Evolutionary conservation across 352 stramenopile genomes (phyloP), one percentile per base, ranked within the genome.

Genomic region (Phytopythium kandeliae): DNA sequence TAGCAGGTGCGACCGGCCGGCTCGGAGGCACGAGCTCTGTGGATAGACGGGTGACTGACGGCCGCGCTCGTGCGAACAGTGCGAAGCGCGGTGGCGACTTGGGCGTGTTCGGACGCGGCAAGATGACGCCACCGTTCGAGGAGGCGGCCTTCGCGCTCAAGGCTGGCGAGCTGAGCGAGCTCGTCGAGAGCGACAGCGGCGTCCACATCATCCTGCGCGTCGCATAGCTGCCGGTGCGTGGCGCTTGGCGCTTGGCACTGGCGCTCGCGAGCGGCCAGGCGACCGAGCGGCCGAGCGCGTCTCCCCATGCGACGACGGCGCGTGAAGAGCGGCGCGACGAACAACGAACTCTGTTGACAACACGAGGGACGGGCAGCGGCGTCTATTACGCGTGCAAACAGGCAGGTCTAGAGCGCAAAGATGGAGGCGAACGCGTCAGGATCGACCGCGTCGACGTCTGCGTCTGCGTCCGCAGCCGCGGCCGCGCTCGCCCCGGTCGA

Each of bases 171-270:
- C 83, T 99, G 54, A 98, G 85, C 51, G 86, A 84, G 6, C 92
- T 98, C 57, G 89, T 99, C 25, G 92, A 96, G 54, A 98, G 86
- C 43, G 96, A 98, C 60, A 97, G 85, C 55, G 97, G 96, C 44
- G 84, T 98, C 55, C 97, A 99, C 78, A 85, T 99, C 47, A 98
- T 99, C 50, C 89, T 98, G 51, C 82, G 96, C 50, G 61, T 89
- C 59, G 80, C 74, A 75, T 91, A 77, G 69, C 46, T n/a, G n/a
- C n/a, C n/a, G n/a, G n/a, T n/a, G n/a, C n/a, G n/a, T n/a, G n/a
- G n/a, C n/a, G n/a, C n/a, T n/a, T n/a, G n/a, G n/a, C n/a, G n/a
- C n/a, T n/a, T n/a, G n/a, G n/a, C n/a, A n/a, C n/a, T n/a, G n/a
- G n/a, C n/a, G n/a, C n/a, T n/a, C n/a, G n/a, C n/a, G n/a, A n/a